Percentiles rank a stretch among this genome's conserved stretches.
These are phyloP conservation scores for Herpotrichia juniperi DNA, from an alignment of 2,329 filamentous ascomycete genomes.

Conservation along the genomic window DNA sequence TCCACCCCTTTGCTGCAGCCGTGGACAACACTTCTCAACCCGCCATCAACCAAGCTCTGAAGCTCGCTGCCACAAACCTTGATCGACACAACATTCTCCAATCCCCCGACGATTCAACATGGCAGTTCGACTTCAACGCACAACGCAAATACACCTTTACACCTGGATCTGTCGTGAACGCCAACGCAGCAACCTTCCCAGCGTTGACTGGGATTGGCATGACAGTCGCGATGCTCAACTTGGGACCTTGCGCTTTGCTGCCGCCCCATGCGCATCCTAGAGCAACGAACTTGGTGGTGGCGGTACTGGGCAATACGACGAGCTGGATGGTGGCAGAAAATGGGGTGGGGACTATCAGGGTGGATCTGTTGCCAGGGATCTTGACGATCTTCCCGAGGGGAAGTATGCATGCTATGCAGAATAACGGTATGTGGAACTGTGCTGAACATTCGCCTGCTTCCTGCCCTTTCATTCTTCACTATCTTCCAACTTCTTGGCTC, in stretches of 20 bases:
- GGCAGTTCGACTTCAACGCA: conserved; percentile 57
- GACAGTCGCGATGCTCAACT: conserved; percentile 53
- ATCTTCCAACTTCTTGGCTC: not conserved
- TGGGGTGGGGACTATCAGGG: conserved; percentile 51
- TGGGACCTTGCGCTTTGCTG: conserved; percentile 60
- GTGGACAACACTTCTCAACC: conserved; percentile 51
- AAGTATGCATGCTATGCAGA: conserved; percentile 58
- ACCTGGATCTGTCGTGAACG: conserved; percentile 58
- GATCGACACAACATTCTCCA: conserved; percentile 53
- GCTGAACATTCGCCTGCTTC: not conserved
- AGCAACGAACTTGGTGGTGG: conserved; percentile 57
- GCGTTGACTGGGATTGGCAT: conserved; percentile 55
- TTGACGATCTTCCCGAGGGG: conserved; percentile 59
- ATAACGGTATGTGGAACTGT: conserved; percentile 50
- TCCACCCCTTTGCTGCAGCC: conserved; percentile 28
- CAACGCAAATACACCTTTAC: conserved; percentile 50
- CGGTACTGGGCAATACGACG: conserved; percentile 55
- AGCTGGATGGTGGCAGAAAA: conserved; percentile 62
- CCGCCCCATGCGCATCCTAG: conserved; percentile 59
- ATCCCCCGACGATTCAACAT: conserved; percentile 46
- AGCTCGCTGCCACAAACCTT: conserved; percentile 51
- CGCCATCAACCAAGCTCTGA: conserved; percentile 47
- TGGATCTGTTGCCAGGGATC: conserved; percentile 50
- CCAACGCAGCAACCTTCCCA: conserved; percentile 59
- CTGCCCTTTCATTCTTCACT: conserved; percentile 1